phyloP scores from a whole-genome alignment of 2,329 filamentous ascomycete species.

The Microdochium trichocladiopsis region DNA sequence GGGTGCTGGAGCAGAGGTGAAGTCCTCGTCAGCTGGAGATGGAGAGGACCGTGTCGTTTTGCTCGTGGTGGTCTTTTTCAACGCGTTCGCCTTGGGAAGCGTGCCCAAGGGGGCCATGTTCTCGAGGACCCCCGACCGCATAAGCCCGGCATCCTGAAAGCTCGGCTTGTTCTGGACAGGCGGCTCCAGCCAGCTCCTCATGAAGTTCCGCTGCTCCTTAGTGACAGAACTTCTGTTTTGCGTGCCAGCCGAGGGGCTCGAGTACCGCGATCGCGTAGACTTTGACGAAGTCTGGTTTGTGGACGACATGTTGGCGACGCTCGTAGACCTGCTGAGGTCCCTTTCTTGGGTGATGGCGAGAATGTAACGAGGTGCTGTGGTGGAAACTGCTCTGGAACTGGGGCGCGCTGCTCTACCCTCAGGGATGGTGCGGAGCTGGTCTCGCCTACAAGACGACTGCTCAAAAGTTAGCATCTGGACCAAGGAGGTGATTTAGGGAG shows the following conservation, averaged over 20 bases:
- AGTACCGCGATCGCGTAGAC: slow-evolving; percentile 41
- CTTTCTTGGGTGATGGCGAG: not conserved
- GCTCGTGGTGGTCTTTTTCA: slow-evolving; percentile 37
- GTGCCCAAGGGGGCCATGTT: slow-evolving; percentile 78
- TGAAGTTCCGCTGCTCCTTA: slow-evolving; percentile 37
- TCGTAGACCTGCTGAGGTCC: not conserved
- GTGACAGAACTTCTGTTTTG: not conserved
- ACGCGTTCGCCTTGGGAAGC: slow-evolving; percentile 56
- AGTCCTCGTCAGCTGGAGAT: slow-evolving; percentile 17
- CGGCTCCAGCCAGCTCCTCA: slow-evolving; percentile 54
- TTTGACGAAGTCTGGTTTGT: not conserved
- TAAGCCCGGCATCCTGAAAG: slow-evolving; percentile 71
- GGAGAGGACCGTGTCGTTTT: slow-evolving; percentile 20
- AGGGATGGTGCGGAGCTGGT: not conserved
- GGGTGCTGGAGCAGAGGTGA: not conserved
- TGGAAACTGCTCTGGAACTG: not conserved
- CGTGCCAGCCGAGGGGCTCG: slow-evolving; percentile 33
- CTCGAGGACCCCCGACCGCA: slow-evolving; percentile 69
- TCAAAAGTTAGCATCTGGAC: not conserved
- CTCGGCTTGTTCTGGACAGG: slow-evolving; percentile 57
- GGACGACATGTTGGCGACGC: not conserved
- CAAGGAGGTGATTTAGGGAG: not conserved
- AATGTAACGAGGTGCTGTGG: not conserved
- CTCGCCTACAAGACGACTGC: not conserved
- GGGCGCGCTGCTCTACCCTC: not conserved